phyloP scores from a whole-genome alignment of 169 alveolate species.

The Ichthyophthirius multifiliis region DNA sequence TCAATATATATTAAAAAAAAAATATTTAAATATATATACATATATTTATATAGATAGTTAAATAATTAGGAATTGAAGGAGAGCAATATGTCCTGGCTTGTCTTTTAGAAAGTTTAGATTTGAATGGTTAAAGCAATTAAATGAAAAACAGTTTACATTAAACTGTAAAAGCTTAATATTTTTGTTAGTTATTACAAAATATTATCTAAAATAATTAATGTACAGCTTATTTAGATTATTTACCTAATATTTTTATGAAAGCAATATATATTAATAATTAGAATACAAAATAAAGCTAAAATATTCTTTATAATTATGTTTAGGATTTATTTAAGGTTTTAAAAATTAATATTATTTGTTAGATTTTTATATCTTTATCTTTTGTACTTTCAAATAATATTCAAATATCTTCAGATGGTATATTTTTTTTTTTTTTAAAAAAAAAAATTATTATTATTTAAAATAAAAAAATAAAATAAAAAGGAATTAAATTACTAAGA shows the following conservation, averaged over 20 bases:
- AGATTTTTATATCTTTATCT: background rate
- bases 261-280: background rate
- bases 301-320: background rate
- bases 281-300: background rate
- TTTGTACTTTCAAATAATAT: background rate
- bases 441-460: no score
- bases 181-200: background rate
- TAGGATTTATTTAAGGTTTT: background rate
- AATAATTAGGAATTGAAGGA: background rate
- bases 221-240: background rate
- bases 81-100: background rate
- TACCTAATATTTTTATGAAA: background rate
- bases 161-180: background rate
- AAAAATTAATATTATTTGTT: background rate
- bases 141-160: background rate
- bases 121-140: background rate
- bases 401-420: background rate
- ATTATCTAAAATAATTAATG: background rate
- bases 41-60: background rate
- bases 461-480: no score
- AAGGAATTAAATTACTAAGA: no score
- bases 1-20: no score
- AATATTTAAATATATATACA: background rate
- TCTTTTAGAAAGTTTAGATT: conserved; percentile 7
- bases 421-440: background rate